Percentiles rank a stretch among this genome's conserved stretches.
Conservation (phyloP, 768 basidiomycete genomes). For the Leccinum arenicola region DNA sequence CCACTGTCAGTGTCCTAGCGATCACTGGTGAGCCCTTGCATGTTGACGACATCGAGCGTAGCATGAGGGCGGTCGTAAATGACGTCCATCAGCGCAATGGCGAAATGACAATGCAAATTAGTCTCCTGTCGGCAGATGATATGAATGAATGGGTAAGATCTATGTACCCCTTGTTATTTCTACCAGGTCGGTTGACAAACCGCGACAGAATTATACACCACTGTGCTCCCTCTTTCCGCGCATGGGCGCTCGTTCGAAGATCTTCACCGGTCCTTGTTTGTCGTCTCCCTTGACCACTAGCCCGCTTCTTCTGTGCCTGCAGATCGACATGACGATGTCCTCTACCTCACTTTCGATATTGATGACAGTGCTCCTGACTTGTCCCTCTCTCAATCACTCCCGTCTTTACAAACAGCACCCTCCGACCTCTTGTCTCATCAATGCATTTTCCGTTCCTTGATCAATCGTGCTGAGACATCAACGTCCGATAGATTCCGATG, state of each 20-base stretch:
- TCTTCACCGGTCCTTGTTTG: slow-evolving; percentile 75
- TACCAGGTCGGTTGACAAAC: slow-evolving; percentile 6
- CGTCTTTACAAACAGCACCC: no score
- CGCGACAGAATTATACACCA: no score
- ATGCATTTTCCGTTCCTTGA: no score
- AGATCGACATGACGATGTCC: slow-evolving; percentile 12
- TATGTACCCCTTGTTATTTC: neutral
- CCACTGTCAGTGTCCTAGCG: slow-evolving; percentile 43
- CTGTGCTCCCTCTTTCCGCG: slow-evolving; percentile 60
- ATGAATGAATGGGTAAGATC: slow-evolving; percentile 77
- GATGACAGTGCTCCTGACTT: slow-evolving; percentile 6
- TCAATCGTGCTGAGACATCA: neutral
- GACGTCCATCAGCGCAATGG: slow-evolving; percentile 48
- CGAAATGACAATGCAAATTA: slow-evolving; percentile 50
- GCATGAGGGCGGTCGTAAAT: slow-evolving; percentile 41
- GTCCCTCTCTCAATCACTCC: neutral
- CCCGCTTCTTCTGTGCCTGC: slow-evolving; percentile 36
- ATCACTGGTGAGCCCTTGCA: slow-evolving; percentile 30
- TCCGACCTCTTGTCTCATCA: no score
- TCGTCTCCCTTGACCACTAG: slow-evolving; percentile 77
- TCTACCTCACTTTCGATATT: slow-evolving; percentile 37
- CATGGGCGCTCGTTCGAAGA: slow-evolving; percentile 54
- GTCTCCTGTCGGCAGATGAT: slow-evolving; percentile 74
- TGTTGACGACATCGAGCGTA: slow-evolving; percentile 42
- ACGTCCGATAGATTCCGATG: neutral